phyloP scores from a whole-genome alignment of 805 yeast species.

The Candida michaelii region DNA sequence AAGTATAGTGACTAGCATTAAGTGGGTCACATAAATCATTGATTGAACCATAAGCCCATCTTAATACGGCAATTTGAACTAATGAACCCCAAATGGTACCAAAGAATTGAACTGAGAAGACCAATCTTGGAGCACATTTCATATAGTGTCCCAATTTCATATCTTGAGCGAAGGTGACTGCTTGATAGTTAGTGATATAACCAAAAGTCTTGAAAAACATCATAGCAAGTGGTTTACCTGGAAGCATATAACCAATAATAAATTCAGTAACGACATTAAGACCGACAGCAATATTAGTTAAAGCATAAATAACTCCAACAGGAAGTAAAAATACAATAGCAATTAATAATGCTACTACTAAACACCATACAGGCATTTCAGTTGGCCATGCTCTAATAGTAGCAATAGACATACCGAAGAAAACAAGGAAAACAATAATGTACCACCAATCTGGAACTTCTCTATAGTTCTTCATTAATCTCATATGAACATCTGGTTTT shows the following conservation, averaged over 20 bases:
- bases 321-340: conserved; percentile 41
- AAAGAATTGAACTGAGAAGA: conserved; percentile 43
- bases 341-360: conserved; percentile 38
- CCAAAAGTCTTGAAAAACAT: conserved; percentile 50
- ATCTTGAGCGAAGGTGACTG: conserved; percentile 49
- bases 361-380: conserved; percentile 44
- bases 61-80: conserved; percentile 40
- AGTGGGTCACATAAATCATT: conserved; percentile 30
- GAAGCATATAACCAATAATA: conserved; percentile 44
- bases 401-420: conserved; percentile 35
- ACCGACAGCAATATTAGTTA: conserved; percentile 24
- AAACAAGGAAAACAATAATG: conserved; percentile 13
- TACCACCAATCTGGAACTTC: conserved; percentile 49
- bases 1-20: conserved; percentile 33
- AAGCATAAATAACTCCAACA: conserved; percentile 36
- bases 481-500: conserved; percentile 42
- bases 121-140: conserved; percentile 40
- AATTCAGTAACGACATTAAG: conserved; percentile 45
- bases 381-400: conserved; percentile 40
- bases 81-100: conserved; percentile 46
- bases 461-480: conserved; percentile 49
- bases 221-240: conserved; percentile 50
- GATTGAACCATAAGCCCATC: conserved; percentile 42
- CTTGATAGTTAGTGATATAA: conserved; percentile 49
- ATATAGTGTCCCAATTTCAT: conserved; percentile 46